Percentiles rank a stretch among this genome's conserved stretches.
Evolutionary conservation across 768 basidiomycete genomes (phyloP).

Genomic region (Suillus americanus): DNA sequence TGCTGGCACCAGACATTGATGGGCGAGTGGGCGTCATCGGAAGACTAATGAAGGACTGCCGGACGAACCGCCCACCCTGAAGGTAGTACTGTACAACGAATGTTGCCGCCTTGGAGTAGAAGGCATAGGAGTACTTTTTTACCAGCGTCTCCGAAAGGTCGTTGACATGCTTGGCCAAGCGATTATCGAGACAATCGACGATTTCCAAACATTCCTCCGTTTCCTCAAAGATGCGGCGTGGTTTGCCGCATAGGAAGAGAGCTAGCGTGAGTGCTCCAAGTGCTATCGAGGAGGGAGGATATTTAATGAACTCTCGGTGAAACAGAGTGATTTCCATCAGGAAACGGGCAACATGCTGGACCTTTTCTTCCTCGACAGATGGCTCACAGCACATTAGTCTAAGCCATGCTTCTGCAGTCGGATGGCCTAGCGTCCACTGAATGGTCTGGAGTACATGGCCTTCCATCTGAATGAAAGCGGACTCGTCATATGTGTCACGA

Average conservation of each 20-base stretch:
- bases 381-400: slow-evolving; percentile 77
- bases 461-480: slow-evolving; percentile 99
- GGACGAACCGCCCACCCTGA: slow-evolving; percentile 74
- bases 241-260: slow-evolving; percentile 81
- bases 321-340: slow-evolving; percentile 99
- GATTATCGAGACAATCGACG: slow-evolving; percentile 81
- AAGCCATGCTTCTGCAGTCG: slow-evolving; percentile 97
- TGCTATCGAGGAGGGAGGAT: slow-evolving; percentile 83
- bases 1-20: slow-evolving; percentile 53
- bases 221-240: slow-evolving; percentile 79
- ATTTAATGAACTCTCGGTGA: slow-evolving; percentile 92
- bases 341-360: slow-evolving; percentile 95
- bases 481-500: slow-evolving; percentile 95
- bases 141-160: slow-evolving; percentile 94
- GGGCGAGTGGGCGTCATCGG: slow-evolving; percentile 61
- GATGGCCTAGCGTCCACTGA: slow-evolving; percentile 95
- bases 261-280: slow-evolving; percentile 88
- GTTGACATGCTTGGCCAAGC: slow-evolving; percentile 85
- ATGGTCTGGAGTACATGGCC: slow-evolving; percentile 95
- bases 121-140: slow-evolving; percentile 96
- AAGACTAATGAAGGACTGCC: slow-evolving; percentile 45
- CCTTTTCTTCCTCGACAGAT: slow-evolving; percentile 79
- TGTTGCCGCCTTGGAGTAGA: slow-evolving; percentile 94
- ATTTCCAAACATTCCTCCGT: slow-evolving; percentile 82
- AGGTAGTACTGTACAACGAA: slow-evolving; percentile 94